Evolutionary conservation across 2,329 filamentous ascomycete genomes (phyloP).

Genomic region (Sporothrix phasma): DNA sequence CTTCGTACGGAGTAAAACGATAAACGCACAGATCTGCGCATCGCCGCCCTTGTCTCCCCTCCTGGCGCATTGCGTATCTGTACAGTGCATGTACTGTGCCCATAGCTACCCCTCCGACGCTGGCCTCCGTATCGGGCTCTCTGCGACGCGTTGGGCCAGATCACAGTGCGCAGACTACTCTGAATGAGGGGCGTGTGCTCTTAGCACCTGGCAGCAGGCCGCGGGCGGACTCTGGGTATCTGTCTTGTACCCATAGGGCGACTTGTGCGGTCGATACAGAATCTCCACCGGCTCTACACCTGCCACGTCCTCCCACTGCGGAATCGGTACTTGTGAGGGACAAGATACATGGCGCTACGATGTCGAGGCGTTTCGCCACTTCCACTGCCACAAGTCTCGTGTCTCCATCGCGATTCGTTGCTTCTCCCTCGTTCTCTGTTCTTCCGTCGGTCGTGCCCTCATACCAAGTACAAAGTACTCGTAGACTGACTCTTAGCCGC

Average conservation of each 20-base stretch:
- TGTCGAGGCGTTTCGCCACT: slow-evolving; percentile 3
- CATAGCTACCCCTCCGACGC: not conserved
- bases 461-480: too few relatives aligned
- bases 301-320: not conserved
- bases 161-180: not conserved
- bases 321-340: not conserved
- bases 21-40: not conserved
- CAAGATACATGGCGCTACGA: too few relatives aligned
- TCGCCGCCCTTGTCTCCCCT: not conserved
- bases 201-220: not conserved
- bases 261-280: not conserved
- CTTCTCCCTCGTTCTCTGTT: slow-evolving; percentile 7
- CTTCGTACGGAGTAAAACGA: too few relatives aligned
- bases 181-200: not conserved
- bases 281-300: not conserved
- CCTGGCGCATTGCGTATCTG: not conserved
- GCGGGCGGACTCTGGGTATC: too few relatives aligned
- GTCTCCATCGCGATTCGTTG: not conserved
- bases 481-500: not conserved
- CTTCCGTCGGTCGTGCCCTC: not conserved
- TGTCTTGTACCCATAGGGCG: not conserved
- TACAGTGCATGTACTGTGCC: not conserved
- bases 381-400: slow-evolving; percentile 1
- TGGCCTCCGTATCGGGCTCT: not conserved
- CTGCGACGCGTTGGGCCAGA: not conserved